Percentiles rank a stretch among this genome's conserved stretches.
phyloP scores from a whole-genome alignment of 257 asterid genomes.

The Lantana camara region DNA sequence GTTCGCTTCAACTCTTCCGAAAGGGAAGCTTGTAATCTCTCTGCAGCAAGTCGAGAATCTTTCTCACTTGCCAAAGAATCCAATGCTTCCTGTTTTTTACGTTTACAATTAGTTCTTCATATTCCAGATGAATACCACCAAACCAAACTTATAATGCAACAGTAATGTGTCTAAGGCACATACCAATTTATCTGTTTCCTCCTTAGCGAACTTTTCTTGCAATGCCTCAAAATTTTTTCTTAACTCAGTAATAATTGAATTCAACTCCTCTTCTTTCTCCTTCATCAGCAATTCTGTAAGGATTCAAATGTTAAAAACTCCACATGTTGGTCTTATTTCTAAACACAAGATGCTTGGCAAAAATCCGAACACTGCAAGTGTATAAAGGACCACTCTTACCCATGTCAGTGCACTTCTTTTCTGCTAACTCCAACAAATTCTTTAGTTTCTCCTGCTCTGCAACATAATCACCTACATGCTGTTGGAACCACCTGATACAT shows the following conservation, averaged over 20 bases:
- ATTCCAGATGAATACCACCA: background rate
- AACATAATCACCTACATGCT: constrained; percentile 51
- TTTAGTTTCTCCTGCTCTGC: constrained; percentile 53
- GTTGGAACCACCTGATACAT: constrained; percentile 77
- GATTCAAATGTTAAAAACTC: background rate
- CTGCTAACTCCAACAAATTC: constrained; percentile 54
- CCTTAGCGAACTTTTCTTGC: constrained; percentile 60
- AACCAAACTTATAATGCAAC: background rate
- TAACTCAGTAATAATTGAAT: constrained; percentile 58
- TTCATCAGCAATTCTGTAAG: constrained; percentile 56
- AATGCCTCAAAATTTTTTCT: constrained; percentile 51
- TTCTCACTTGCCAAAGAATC: constrained; percentile 64
- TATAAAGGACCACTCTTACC: constrained; percentile 34
- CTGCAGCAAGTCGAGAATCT: constrained; percentile 56
- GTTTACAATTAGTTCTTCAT: constrained; percentile 4
- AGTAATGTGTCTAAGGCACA: constrained; percentile 12
- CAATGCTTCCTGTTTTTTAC: constrained; percentile 59
- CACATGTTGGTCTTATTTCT: background rate
- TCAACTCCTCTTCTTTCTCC: constrained; percentile 69
- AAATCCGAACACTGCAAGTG: background rate
- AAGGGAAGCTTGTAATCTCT: constrained; percentile 57
- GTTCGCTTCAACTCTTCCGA: constrained; percentile 69
- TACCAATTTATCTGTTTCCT: constrained; percentile 64
- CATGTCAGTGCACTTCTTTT: constrained; percentile 51
- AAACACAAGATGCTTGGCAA: background rate